Evolutionary conservation across 2,329 filamentous ascomycete genomes (phyloP).

Genomic region (Alternaria arborescens): DNA sequence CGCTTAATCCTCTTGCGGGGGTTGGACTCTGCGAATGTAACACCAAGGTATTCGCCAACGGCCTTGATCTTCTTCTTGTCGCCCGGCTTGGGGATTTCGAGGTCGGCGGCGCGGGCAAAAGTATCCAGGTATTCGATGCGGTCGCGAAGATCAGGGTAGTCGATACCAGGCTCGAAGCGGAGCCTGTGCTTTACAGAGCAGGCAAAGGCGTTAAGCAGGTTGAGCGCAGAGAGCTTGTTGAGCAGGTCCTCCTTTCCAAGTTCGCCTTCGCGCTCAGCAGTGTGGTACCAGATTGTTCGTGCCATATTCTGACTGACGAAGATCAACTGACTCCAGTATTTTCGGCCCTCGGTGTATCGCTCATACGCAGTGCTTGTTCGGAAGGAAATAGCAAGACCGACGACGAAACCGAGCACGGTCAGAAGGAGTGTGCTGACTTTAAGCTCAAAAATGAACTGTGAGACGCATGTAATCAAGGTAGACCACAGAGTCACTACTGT

Average conservation of each 20-base stretch:
- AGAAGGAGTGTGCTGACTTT: conserved; percentile 73
- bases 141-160: conserved; percentile 76
- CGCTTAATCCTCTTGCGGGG: conserved; percentile 80
- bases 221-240: conserved; percentile 75
- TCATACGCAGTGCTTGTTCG: conserved; percentile 81
- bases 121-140: conserved; percentile 78
- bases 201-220: conserved; percentile 80
- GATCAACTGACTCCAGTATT: conserved; percentile 67
- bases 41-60: conserved; percentile 75
- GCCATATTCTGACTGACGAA: conserved; percentile 66
- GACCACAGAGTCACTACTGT: conserved; percentile 70
- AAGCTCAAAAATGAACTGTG: conserved; percentile 56
- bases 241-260: conserved; percentile 72
- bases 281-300: conserved; percentile 84
- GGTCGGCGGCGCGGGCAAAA: conserved; percentile 70
- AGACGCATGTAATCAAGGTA: conserved; percentile 66
- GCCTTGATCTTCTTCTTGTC: conserved; percentile 62
- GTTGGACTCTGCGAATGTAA: conserved; percentile 80
- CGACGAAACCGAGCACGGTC: conserved; percentile 82
- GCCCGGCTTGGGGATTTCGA: conserved; percentile 46
- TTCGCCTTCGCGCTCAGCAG: conserved; percentile 66
- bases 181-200: conserved; percentile 81
- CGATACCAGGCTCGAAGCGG: conserved; percentile 81
- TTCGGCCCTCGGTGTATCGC: conserved; percentile 68
- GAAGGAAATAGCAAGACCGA: conserved; percentile 80